These are phyloP conservation scores for Candida pseudoviswanathii DNA, from an alignment of 1,139 yeast species.

Conservation along the genomic window DNA sequence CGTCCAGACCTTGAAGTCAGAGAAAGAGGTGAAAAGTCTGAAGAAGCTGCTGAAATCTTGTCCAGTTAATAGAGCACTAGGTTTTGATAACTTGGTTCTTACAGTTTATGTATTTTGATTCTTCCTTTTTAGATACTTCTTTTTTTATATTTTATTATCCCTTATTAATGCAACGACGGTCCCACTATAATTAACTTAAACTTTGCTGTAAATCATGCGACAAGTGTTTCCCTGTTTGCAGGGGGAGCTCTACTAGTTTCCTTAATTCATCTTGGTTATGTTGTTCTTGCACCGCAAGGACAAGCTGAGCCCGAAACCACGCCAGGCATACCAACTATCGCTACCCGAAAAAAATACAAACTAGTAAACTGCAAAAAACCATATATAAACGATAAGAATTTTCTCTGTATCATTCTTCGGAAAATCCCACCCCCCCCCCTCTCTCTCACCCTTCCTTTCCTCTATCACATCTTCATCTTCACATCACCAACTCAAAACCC, in stretches of 20 bases:
- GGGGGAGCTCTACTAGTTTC: background rate
- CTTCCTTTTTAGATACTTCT: background rate
- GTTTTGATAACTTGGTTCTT: background rate
- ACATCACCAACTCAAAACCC: background rate
- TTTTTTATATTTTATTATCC: background rate
- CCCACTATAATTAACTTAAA: background rate
- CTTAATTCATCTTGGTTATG: background rate
- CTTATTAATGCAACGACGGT: background rate
- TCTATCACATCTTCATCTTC: too few species aligned
- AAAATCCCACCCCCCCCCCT: background rate
- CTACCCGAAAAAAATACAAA: background rate
- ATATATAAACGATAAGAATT: background rate
- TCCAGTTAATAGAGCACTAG: slow-evolving; percentile 19
- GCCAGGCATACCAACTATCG: background rate
- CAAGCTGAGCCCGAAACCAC: background rate
- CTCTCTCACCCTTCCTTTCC: too few species aligned
- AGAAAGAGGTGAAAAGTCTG: slow-evolving; percentile 47
- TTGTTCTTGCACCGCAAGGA: background rate
- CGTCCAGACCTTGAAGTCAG: slow-evolving; percentile 52
- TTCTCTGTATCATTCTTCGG: background rate
- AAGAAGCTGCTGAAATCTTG: slow-evolving; percentile 35
- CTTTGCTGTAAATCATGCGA: background rate
- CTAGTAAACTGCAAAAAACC: background rate
- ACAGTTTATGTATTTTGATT: background rate
- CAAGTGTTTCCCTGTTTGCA: background rate